A percentile compares a stretch with the other conserved stretches of the same genome.
phyloP scores from a whole-genome alignment of 2,329 filamentous ascomycete species.

The Scedosporium aurantiacum region DNA sequence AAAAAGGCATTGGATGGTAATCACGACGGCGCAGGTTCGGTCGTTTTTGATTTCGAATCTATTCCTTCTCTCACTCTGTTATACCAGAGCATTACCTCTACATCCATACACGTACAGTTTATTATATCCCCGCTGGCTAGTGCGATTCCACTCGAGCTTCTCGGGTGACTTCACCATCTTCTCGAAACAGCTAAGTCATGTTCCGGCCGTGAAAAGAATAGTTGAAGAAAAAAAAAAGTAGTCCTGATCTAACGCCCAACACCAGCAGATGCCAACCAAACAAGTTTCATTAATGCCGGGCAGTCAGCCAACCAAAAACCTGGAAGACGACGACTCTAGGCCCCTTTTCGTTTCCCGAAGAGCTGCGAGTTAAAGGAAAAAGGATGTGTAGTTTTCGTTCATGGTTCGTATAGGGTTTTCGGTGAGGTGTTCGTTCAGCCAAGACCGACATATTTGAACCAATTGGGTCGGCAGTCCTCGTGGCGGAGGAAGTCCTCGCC shows the following conservation, averaged over 20 bases:
- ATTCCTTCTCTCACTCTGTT: not conserved
- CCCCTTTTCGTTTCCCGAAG: not conserved
- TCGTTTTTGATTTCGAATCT: not conserved
- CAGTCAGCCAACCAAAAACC: not conserved
- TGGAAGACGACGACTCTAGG: too few relatives aligned
- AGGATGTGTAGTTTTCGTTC: too few relatives aligned
- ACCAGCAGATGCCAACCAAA: not conserved
- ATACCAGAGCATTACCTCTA: not conserved
- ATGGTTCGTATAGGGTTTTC: not conserved
- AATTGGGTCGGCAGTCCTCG: conserved; percentile 90
- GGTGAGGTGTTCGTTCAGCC: conserved; percentile 32
- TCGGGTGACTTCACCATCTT: too few relatives aligned
- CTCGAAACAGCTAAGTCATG: too few relatives aligned
- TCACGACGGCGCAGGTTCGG: not conserved
- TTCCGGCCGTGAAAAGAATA: not conserved
- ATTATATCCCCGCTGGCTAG: not conserved
- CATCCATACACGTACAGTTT: not conserved
- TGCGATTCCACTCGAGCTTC: too few relatives aligned
- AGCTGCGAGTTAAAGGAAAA: not conserved
- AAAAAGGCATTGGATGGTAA: not conserved
- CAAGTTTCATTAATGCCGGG: not conserved
- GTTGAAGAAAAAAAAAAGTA: not conserved
- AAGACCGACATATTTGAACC: conserved; percentile 92
- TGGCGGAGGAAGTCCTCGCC: conserved; percentile 75
- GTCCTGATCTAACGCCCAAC: not conserved